Base-by-base conservation (phyloP, 345 rosid genomes). In the Brassica carinata region DNA sequence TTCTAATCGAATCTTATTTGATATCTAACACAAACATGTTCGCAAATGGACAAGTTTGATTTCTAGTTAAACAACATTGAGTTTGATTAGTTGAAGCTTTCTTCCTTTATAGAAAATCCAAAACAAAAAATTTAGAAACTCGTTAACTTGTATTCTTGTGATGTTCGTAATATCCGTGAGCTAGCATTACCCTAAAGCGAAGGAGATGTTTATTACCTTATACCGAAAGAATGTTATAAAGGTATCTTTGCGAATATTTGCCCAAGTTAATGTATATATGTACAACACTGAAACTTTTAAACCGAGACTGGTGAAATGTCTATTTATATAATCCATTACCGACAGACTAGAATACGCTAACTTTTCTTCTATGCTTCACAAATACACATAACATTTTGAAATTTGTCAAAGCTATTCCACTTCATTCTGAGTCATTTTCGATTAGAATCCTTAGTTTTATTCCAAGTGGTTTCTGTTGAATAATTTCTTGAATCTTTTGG, bases 31-130 rank as follows among this genome's bases (percentile, higher is more conserved):
- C 17, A 51, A n/a, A 51, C 58, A 51, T 51, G 18, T 51, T 14
- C 58, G 58, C 18, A 51, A 51, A 51, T 51, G 8, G 18, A 51
- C 58, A 14, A 51, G 58, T 51, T 51, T 51, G 58, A 51, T 51
- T 48, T 48, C 58, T 57, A 57, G 62, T 57, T 17, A 23, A 61
- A 61, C 64, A 19, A 59, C 30, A 19, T 9, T 9, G 67, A 59
- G 48, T 76, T 59, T 59, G 31, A 29, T 68, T 68, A 58, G 80
- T 67, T 18, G 23, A 68, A 17, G 45, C 58, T 67, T 76, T 34
- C 33, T 23, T 57, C 67, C 61, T 36, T 38, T 5, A 57, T 14
- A n/a, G 15, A 36, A 57, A 26, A 38, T 29, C 61, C 23, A 59
- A 58, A 19, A 59, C 74, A 33, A 45, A 29, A 69, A 59, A 2